Evolutionary conservation across 129 eudicot species (phyloP), one percentile per base, ranked within the genome.

Genomic region (Escallonia herrerae): DNA sequence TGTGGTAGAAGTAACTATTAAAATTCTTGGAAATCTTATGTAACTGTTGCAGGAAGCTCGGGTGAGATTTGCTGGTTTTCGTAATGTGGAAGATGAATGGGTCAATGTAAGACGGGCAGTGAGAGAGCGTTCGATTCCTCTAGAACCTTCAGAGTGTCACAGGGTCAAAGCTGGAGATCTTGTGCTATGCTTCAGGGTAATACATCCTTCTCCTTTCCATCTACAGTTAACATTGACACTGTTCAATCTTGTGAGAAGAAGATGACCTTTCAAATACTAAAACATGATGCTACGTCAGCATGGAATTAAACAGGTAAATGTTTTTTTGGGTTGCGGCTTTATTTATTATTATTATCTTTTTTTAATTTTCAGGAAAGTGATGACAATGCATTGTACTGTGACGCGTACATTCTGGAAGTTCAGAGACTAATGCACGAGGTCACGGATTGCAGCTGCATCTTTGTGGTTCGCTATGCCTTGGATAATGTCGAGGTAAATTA

Each of bases 11-110:
- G 33, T 22, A 22, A 22, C 33, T 22, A 22, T 22, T 14, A 45
- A 5, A 11, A 0, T 53, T 53, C 58, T 53, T 53, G 7, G 5
- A 53, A 53, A 53, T 11, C 3, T 53, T 11, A 49, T 12, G 58
- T 53, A 11, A 12, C 58, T 71, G 69, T 70, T 39, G 15, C 73
- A 91, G 98, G 86, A 79, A 65, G 96, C 76, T 78, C 96, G 96
- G 59, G 98, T 91, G 55, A 73, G 96, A 74, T 91, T 87, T 91
- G 72, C 95, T 70, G 98, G 96, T 41, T 91, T 87, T 66, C 71
- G 80, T 61, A 81, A 85, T n/a, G 86, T 83, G 46, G 80, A 91
- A 76, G 98, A 91, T 59, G 98, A 91, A 69, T 91, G 98, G 98
- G 95, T 91, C 66, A 88, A 82, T 74, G 83, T 86, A 38, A 85